Base-by-base conservation (phyloP, 176 grass and related monocot genomes). In the Aegilops longissima region DNA sequence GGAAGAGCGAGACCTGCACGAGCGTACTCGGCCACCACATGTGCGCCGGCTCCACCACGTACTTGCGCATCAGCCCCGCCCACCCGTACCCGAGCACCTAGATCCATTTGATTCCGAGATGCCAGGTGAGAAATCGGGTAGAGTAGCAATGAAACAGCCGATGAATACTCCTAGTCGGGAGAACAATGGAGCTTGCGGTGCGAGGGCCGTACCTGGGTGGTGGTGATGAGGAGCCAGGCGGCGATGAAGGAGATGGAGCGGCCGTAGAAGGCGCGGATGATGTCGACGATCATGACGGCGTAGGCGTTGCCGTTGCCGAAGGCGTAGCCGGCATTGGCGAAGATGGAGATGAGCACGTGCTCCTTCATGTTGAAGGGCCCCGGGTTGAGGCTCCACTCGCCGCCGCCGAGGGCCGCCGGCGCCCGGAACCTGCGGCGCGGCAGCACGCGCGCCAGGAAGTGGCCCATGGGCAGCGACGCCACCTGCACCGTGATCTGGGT, bases 341-440 rank as follows among this genome's bases (percentile, higher is more conserved):
- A 98, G 84, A 98, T 98, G 83, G 93, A 95, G 83, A 98, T 95
- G 86, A 98, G 93, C 44, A 98, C 96, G 90, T 95, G 96, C 91
- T 98, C 96, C 95, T 98, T 98, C 71, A 95, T 91, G 87, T 98
- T 95, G 91, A 98, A 98, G 5, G 95, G 95, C 0, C 96, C 96
- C 44, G 96, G 96, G 77, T 98, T 95, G 38, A 98, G 88, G 86
- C 86, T 86, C 86, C 92, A 95, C 73, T 92, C 86, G 0, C 88
- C 61, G 64, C 83, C 67, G 66, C 90, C 86, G 20, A 92, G 83
- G 4, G 38, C 0, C 23, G 74, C 72, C 0, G 90, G 89, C 0
- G 20, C 36, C 1, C 24, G 70, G 88, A 92, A 88, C 47, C 9
- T 36, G 42, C 77, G 24, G 66, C 40, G 45, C 44, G 96, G 93